Evolutionary conservation across 108 stramenopile species (phyloP).

Genomic region (Tribonema minus): DNA sequence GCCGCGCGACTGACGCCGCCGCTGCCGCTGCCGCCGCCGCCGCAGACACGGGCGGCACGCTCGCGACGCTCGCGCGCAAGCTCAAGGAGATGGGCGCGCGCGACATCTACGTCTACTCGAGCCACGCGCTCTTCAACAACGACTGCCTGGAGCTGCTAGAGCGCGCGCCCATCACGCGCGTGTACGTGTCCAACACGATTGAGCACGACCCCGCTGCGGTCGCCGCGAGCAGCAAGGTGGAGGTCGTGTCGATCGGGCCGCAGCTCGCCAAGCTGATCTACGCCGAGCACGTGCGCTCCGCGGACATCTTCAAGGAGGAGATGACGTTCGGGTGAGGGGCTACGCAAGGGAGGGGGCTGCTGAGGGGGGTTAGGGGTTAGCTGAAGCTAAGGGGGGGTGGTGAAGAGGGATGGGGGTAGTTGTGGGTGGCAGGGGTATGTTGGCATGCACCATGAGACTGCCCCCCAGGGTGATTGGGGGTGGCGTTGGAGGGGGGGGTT

Average conservation of each 20-base stretch:
- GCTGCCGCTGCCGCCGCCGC: too few species aligned
- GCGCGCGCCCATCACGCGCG: neutral
- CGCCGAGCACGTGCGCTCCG: conserved; percentile 19
- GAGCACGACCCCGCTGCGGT: neutral
- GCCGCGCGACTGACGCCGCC: too few species aligned
- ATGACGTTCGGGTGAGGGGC: too few species aligned
- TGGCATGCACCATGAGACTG: too few species aligned
- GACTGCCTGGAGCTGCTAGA: conserved; percentile 36
- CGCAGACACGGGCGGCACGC: conserved; percentile 48
- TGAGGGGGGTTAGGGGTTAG: too few species aligned
- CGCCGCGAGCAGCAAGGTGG: neutral
- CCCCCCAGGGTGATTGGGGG: too few species aligned
- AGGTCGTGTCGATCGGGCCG: conserved; percentile 1
- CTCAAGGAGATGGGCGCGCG: conserved; percentile 26
- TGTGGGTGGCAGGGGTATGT: too few species aligned
- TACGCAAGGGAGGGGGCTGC: too few species aligned
- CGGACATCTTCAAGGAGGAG: conserved; percentile 25
- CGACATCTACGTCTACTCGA: conserved; percentile 31
- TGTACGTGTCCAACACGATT: conserved; percentile 21
- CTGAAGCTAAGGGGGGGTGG: too few species aligned
- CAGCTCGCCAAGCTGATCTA: conserved; percentile 35
- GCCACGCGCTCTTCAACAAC: conserved; percentile 43
- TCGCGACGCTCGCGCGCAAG: conserved; percentile 21
- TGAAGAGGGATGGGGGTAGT: too few species aligned
- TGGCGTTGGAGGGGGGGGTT: too few species aligned